Base-by-base conservation (phyloP, 2,329 filamentous ascomycete genomes). In the Boeremia exigua region DNA sequence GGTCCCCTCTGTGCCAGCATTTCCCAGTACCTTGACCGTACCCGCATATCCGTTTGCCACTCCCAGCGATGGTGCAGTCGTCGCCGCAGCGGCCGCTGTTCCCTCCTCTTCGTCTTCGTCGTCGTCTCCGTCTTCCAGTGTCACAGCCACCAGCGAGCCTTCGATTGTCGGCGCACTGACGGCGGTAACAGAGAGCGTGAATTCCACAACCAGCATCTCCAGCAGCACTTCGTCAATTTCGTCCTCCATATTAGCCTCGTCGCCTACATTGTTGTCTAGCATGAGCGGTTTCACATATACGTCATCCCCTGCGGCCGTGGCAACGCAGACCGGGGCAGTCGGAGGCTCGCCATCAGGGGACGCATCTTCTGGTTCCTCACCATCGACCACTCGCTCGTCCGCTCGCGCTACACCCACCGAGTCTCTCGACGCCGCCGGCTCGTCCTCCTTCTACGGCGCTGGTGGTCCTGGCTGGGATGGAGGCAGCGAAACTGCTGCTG, bases 41-140 rank as follows among this genome's bases (percentile, higher is more conserved):
- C 72, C 72, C 12, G 61, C 69, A 6, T 75, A 71, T 50, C 74
- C 73, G 28, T 75, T 58, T 38, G 62, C 70, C 19, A 66, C 72
- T n/a, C 61, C 61, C 30, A 46, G n/a, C 34, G 57, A 60, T 8
- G 51, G 61, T 29, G 56, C 42, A 17, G 54, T 50, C n/a, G 37
- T 44, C 5, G 42, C 44, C 10, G 56, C 48, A 32, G 57, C 59
- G 7, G 50, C 52, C 17, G 52, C 59, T 11, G 15, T 30, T 23
- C 19, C 19, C 2, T 23, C 19, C 2, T 23, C 19, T 3, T 23
- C 19, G 19, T 23, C 19, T 5, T 23, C 19, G 19, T 23, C 19
- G 19, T 54, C 63, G 27, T 48, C 63, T 25, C 42, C 51, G 23
- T 48, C 54, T 14, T 57, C 59, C 12, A 58, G 44, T 29, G 23